phyloP scores from a whole-genome alignment of 805 yeast species.

The Saccharomyces mikatae region DNA sequence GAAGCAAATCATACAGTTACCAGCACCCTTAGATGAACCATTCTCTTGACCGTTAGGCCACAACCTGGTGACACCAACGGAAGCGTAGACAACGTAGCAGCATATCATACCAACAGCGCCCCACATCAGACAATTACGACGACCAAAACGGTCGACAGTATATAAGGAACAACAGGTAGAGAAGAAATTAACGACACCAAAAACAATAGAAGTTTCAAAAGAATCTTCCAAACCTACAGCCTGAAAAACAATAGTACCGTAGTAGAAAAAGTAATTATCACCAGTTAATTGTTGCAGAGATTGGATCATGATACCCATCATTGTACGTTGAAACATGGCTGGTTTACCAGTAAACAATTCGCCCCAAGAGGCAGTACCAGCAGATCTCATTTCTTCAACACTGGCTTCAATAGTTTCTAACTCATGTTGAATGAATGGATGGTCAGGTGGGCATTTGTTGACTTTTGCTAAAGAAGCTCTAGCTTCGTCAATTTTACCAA shows the following conservation, averaged over 20 bases:
- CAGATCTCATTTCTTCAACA: conserved; percentile 48
- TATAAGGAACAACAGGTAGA: conserved; percentile 48
- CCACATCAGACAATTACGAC: conserved; percentile 39
- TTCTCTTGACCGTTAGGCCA: conserved; percentile 32
- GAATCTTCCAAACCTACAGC: conserved; percentile 55
- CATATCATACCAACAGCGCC: conserved; percentile 43
- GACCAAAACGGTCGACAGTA: conserved; percentile 48
- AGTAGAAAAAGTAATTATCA: conserved; percentile 60
- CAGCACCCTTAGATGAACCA: conserved; percentile 40
- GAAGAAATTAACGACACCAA: conserved; percentile 53
- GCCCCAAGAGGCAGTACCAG: conserved; percentile 58
- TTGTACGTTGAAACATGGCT: conserved; percentile 40
- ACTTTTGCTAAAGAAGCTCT: conserved; percentile 43
- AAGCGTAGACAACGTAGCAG: conserved; percentile 43
- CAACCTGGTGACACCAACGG: conserved; percentile 48
- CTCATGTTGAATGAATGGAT: conserved; percentile 48
- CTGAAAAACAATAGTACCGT: conserved; percentile 53
- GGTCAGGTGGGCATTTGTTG: conserved; percentile 46
- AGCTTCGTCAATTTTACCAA: conserved; percentile 51
- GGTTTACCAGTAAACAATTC: conserved; percentile 63
- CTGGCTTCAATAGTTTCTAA: conserved; percentile 51
- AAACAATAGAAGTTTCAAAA: conserved; percentile 48
- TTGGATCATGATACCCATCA: conserved; percentile 49
- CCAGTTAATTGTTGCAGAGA: conserved; percentile 64
- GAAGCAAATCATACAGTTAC: conserved; percentile 62